Evolutionary conservation across 2,329 filamentous ascomycete species (phyloP), one percentile per base, ranked within the genome.

Genomic region (Phialocephala subalpina): DNA sequence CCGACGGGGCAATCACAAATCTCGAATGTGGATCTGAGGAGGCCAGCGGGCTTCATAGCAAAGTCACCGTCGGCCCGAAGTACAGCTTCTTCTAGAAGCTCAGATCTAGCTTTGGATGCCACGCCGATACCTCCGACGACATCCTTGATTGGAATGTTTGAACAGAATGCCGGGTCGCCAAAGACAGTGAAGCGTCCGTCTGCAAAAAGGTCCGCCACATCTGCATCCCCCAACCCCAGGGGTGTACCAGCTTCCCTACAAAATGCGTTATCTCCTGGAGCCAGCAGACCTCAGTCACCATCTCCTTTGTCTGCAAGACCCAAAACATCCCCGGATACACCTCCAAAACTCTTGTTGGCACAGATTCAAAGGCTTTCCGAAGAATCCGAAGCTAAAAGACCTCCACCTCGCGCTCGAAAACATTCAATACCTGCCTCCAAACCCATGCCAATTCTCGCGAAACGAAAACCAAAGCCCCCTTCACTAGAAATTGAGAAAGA

Each of bases 101-200:
- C 61, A 27, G 71, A 76, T 60, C 79, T 80, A 40, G 69, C 78
- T 18, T 79, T 82, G 14, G 87, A 92, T 74, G 85, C 85, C 11
- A 83, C 82, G 1, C 81, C 87, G 6, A 89, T 91, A 58, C 80
- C 85, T 27, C 83, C 90, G 0, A 90, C 90, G 0, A 87, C 82
- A 2, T 86, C 88, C 4, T 80, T 93, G 22, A 89, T 93, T 62
- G 86, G 86, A 45, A 83, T 92, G 79, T 93, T 93, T 70, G 91
- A 94, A 77, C 81, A 83, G 68, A 82, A 80, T 49, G 67, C 52
- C 20, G 65, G 66, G 53, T 60, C 68, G 52, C 40, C 64, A 8
- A 55, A 38, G 12, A 60, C 69, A 64, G 68, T 67, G 22, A 67
- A 60, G 36, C 57, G 36, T 36, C 61, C 65, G 11, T 18, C 55